Evolutionary conservation across 805 yeast genomes (phyloP), one percentile per base, ranked within the genome.

Genomic region (Wickerhamomyces queroliae): DNA sequence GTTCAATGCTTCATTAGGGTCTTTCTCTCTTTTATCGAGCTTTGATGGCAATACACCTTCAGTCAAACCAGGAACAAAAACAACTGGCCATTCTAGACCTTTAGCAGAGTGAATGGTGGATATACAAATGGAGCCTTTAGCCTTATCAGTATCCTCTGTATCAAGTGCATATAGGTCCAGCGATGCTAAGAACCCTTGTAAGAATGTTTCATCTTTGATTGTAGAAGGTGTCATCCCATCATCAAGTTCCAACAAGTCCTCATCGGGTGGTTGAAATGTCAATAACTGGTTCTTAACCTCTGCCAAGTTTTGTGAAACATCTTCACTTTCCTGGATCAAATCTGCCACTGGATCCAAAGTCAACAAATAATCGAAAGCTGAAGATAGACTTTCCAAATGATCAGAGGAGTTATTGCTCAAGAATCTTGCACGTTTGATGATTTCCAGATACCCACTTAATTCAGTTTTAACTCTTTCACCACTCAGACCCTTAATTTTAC

Each of bases 1-100:
- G 46, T 83, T 73, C 2, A 76, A 63, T 13, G 57, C 62, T 13
- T 52, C 53, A 15, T 46, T 42, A 19, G 44, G 41, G 18, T 48
- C 53, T 28, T 53, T 49, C 20, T 55, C 46, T 20, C 55, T 59
- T 0, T 52, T 59, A 0, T 76, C 76, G 52, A 70, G 72, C 2
- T 59, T 51, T 4, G 81, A 76, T 0, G 95, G 95, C 11, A 86
- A 62, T 12, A 75, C 58, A 1, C 83, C 82, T 35, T 83, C 86
- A 24, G 74, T 67, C 15, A 85, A 61, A 0, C 86, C 83, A 0
- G 95, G 88, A 11, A 87, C 74, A 54, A 87, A 86, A 0, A 91
- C 97, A 12, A 86, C 76, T 0, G 95, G 91, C 97, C 98, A 91
- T 56, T 91, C 99, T 2, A 90, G 66, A 1, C 99, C 99, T 57